phyloP scores from a whole-genome alignment of 2,329 filamentous ascomycete genomes.

The Chaetomium olivaceum region DNA sequence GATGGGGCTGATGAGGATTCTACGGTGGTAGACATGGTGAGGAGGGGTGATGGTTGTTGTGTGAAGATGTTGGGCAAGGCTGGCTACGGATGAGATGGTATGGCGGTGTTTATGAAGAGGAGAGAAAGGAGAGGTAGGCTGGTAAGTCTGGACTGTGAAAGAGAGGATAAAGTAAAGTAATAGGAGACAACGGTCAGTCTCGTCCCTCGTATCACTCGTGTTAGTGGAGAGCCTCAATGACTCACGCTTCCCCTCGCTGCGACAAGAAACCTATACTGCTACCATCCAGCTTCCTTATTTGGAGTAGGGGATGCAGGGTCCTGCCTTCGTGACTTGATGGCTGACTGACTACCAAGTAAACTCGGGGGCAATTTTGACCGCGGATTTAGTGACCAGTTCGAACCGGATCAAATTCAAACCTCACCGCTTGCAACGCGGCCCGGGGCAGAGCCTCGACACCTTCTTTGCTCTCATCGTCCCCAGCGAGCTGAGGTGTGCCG shows the following conservation, averaged over 20 bases:
- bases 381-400: not conserved
- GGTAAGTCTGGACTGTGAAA: no score
- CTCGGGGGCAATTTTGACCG: not conserved
- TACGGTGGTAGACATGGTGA: not conserved
- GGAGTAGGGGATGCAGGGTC: constrained; percentile 16
- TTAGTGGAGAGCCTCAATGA: constrained; percentile 4
- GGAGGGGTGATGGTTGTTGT: not conserved
- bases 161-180: not conserved
- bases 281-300: constrained; percentile 21
- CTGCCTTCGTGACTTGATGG: not conserved
- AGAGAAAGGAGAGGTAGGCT: not conserved
- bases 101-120: not conserved
- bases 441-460: not conserved
- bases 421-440: not conserved
- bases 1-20: not conserved
- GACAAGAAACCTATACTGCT: not conserved
- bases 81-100: not conserved
- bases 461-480: not conserved
- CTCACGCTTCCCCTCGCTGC: not conserved
- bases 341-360: not conserved
- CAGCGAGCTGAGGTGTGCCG: not conserved
- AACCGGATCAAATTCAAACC: not conserved
- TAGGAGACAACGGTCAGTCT: not conserved
- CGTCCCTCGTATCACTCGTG: not conserved
- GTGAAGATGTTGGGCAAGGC: not conserved